phyloP scores from a whole-genome alignment of 176 grass and related monocot genomes.

The Eragrostis nindensis region DNA sequence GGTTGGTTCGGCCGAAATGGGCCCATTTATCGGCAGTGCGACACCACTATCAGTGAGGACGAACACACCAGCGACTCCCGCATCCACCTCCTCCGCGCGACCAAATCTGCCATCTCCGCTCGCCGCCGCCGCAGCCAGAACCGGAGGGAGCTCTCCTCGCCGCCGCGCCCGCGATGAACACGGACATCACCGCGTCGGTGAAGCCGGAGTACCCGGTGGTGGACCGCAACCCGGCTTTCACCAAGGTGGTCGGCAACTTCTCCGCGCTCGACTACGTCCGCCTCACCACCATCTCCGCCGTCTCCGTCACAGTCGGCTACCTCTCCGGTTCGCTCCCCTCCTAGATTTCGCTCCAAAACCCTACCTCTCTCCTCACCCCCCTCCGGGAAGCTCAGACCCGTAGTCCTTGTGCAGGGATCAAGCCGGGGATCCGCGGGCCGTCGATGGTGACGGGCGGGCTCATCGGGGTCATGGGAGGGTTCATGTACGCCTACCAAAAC shows the following conservation, averaged over 20 bases:
- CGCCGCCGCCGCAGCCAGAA: slow-evolving; percentile 3
- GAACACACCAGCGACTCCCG: background rate
- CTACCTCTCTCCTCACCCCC: background rate
- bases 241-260: slow-evolving; percentile 93
- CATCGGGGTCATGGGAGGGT: slow-evolving; percentile 88
- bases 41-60: background rate
- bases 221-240: slow-evolving; percentile 94
- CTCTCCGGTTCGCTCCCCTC: slow-evolving; percentile 58
- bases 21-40: background rate
- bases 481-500: slow-evolving; percentile 99
- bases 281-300: slow-evolving; percentile 90
- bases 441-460: slow-evolving; percentile 97
- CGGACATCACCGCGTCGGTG: slow-evolving; percentile 85
- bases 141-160: slow-evolving; percentile 4
- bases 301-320: slow-evolving; percentile 96
- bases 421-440: slow-evolving; percentile 87
- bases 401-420: slow-evolving; percentile 72
- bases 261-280: slow-evolving; percentile 88
- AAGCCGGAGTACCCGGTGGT: slow-evolving; percentile 97
- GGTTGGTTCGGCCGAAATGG: too few species aligned
- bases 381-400: background rate
- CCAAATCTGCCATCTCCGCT: slow-evolving; percentile 43
- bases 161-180: slow-evolving; percentile 60
- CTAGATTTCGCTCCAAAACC: background rate
- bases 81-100: slow-evolving; percentile 19